phyloP scores from a whole-genome alignment of 2,329 filamentous ascomycete species.

The Penicillium decumbens region DNA sequence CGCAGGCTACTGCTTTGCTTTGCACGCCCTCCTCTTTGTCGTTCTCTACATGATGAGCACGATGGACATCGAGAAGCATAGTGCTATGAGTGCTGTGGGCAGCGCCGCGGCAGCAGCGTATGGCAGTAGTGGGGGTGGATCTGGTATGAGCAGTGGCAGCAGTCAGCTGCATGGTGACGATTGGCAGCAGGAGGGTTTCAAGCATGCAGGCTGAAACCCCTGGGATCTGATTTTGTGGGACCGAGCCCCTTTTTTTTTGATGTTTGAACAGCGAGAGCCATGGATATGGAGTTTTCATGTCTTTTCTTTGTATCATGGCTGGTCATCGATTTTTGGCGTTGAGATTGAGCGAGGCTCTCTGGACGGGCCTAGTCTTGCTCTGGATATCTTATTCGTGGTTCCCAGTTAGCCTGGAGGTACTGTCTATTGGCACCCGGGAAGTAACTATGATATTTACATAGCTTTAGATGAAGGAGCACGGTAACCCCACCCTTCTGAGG shows the following conservation, averaged over 20 bases:
- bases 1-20: slow-evolving; percentile 79
- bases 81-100: slow-evolving; percentile 51
- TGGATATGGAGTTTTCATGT: slow-evolving; percentile 15
- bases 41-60: slow-evolving; percentile 81
- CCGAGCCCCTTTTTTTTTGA: slow-evolving; percentile 4
- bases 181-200: slow-evolving; percentile 63
- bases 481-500: no score
- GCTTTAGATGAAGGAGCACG: not conserved
- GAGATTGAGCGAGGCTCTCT: slow-evolving; percentile 7
- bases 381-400: slow-evolving; percentile 4
- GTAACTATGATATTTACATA: slow-evolving; percentile 2
- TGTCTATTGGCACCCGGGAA: slow-evolving; percentile 2
- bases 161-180: slow-evolving; percentile 46
- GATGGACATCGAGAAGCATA: slow-evolving; percentile 60
- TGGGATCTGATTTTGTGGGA: slow-evolving; percentile 3
- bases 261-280: slow-evolving; percentile 17
- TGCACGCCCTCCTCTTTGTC: slow-evolving; percentile 83
- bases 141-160: slow-evolving; percentile 23
- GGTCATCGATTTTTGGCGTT: slow-evolving; percentile 9
- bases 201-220: slow-evolving; percentile 19
- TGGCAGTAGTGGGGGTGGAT: slow-evolving; percentile 26
- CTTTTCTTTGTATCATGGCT: not conserved
- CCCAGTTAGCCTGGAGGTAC: slow-evolving; percentile 6
- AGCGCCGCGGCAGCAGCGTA: slow-evolving; percentile 39
- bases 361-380: slow-evolving; percentile 2